These are phyloP conservation scores for Ogataea glucozyma DNA, from an alignment of 805 yeast species.

Conservation along the genomic window DNA sequence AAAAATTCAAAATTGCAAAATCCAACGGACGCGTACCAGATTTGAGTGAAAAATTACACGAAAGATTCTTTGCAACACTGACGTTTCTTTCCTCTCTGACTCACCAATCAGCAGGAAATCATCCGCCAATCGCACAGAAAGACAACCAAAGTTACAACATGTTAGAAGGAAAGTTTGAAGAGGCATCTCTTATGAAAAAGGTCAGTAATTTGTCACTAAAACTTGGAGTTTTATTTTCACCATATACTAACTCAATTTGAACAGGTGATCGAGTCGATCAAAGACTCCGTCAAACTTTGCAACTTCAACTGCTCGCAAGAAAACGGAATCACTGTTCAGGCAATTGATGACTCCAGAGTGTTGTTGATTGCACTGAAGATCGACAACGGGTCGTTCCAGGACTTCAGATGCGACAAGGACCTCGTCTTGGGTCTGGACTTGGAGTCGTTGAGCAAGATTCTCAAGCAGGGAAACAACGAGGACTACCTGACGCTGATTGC, in stretches of 20 bases:
- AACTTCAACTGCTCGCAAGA: slow-evolving; percentile 95
- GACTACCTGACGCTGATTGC: slow-evolving; percentile 88
- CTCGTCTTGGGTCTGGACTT: slow-evolving; percentile 90
- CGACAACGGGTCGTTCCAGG: slow-evolving; percentile 84
- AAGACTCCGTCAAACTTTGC: slow-evolving; percentile 92
- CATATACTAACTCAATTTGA: slow-evolving; percentile 7
- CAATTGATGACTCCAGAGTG: slow-evolving; percentile 96
- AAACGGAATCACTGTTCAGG: slow-evolving; percentile 89
- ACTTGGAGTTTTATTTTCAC: too few species aligned
- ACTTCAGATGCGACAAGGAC: slow-evolving; percentile 93
- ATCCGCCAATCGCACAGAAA: background rate
- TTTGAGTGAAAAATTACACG: slow-evolving; percentile 5
- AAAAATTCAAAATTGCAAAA: background rate
- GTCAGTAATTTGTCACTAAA: slow-evolving; percentile 37
- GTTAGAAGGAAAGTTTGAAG: slow-evolving; percentile 97
- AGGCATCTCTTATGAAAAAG: slow-evolving; percentile 88
- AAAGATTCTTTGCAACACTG: background rate
- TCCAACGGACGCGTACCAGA: slow-evolving; percentile 7
- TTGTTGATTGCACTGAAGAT: slow-evolving; percentile 84
- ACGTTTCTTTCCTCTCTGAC: background rate
- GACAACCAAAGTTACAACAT: slow-evolving; percentile 38
- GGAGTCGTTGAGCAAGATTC: slow-evolving; percentile 81
- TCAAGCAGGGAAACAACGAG: slow-evolving; percentile 87
- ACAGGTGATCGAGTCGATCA: slow-evolving; percentile 83
- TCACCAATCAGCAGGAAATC: too few species aligned